Evolutionary conservation across 495 filamentous ascomycete species (phyloP).

Genomic region (Tuber calosporum): DNA sequence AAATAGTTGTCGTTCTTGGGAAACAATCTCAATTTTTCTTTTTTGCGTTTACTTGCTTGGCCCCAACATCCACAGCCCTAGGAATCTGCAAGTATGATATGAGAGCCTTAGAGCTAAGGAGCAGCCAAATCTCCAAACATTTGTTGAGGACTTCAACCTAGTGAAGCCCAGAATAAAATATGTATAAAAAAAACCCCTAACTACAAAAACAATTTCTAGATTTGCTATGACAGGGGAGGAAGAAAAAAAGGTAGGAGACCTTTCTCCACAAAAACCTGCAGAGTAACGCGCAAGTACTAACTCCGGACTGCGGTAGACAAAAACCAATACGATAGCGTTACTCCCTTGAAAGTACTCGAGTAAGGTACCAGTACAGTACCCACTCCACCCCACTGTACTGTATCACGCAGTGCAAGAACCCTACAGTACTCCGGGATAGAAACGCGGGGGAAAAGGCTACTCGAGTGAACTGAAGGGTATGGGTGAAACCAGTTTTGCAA

Average conservation of each 20-base stretch:
- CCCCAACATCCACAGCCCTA: not conserved
- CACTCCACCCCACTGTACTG: not conserved
- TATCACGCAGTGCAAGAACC: not conserved
- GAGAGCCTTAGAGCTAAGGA: not conserved
- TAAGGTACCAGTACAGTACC: not conserved
- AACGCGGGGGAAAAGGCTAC: not conserved
- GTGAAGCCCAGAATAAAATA: not conserved
- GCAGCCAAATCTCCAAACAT: not conserved
- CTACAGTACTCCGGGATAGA: not conserved
- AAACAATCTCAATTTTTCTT: not conserved
- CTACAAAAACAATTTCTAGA: not conserved
- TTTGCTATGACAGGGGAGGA: not conserved
- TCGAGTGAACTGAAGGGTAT: not conserved
- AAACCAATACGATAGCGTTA: not conserved
- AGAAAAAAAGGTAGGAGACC: not conserved
- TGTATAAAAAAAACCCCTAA: not conserved
- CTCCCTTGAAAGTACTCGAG: no score
- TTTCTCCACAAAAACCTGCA: not conserved
- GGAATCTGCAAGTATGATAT: not conserved
- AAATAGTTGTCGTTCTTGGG: not conserved
- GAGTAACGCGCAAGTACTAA: not conserved
- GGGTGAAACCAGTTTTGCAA: not conserved
- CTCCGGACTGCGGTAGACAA: not conserved
- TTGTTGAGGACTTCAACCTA: not conserved
- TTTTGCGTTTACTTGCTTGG: not conserved